phyloP scores from a whole-genome alignment of 495 filamentous ascomycete genomes.

The Tuber calosporum region DNA sequence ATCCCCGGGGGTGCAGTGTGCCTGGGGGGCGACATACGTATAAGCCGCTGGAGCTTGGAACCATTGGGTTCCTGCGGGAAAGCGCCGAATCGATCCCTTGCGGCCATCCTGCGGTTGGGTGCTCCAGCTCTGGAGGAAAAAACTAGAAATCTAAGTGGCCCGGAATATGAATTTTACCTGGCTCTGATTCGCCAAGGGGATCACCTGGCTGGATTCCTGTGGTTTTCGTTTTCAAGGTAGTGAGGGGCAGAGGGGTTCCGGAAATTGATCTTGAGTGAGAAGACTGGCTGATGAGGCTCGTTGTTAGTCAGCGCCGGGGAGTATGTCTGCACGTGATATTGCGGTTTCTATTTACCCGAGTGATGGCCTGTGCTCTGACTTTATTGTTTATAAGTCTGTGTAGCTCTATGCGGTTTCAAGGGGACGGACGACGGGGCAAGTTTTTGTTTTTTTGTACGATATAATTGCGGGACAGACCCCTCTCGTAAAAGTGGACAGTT shows the following conservation, averaged over 20 bases:
- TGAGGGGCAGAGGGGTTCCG: constrained; percentile 26
- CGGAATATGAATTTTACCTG: not conserved
- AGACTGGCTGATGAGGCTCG: not conserved
- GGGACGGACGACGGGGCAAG: not conserved
- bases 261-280: constrained; percentile 23
- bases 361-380: not conserved
- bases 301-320: not conserved
- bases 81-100: constrained; percentile 87
- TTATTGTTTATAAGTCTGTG: not conserved
- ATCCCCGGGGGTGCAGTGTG: not conserved
- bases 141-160: not conserved
- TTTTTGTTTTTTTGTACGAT: not conserved
- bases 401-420: not conserved
- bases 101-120: constrained; percentile 90
- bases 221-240: constrained; percentile 19
- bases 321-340: not conserved
- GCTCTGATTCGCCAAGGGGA: not conserved
- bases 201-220: constrained; percentile 14
- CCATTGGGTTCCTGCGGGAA: constrained; percentile 64
- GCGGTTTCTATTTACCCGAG: not conserved
- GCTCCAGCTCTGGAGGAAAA: constrained; percentile 57
- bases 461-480: too few species aligned
- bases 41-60: constrained; percentile 86
- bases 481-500: not conserved
- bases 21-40: constrained; percentile 51